A percentile compares a stretch with the other conserved stretches of the same genome.
phyloP scores from a whole-genome alignment of 148 eudicot genomes.

The Fagopyrum tataricum region DNA sequence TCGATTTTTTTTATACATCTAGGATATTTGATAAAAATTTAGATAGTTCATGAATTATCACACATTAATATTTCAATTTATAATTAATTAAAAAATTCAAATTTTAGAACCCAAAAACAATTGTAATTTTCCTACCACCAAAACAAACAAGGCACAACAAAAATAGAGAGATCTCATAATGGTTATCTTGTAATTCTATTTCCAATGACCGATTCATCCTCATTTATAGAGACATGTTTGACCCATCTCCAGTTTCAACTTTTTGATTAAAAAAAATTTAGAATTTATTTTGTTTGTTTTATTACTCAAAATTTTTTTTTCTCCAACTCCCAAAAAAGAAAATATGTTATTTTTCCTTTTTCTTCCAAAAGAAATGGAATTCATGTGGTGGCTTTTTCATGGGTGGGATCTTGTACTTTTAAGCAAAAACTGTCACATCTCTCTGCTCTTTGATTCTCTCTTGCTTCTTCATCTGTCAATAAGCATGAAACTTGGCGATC shows the following conservation, averaged over 20 bases:
- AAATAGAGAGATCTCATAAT: background rate
- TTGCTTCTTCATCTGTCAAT: slow-evolving; percentile 27
- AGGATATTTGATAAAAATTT: no score
- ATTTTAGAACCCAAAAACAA: background rate
- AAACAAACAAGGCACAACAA: background rate
- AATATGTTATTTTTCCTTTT: background rate
- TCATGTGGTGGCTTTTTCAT: slow-evolving; percentile 31
- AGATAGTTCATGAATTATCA: no score
- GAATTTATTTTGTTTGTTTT: background rate
- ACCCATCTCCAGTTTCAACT: background rate
- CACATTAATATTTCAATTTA: no score
- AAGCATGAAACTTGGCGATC: slow-evolving; percentile 51
- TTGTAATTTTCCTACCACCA: background rate
- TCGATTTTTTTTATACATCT: no score
- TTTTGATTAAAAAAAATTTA: background rate
- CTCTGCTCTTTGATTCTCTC: slow-evolving; percentile 28
- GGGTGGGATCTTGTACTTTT: slow-evolving; percentile 48
- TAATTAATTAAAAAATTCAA: no score
- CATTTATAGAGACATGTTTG: slow-evolving; percentile 14
- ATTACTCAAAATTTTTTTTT: background rate
- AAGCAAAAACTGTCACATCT: slow-evolving; percentile 41
- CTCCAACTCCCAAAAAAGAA: background rate
- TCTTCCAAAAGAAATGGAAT: slow-evolving; percentile 25
- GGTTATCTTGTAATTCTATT: background rate
- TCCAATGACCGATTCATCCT: slow-evolving; percentile 24